Evolutionary conservation across 257 asterid genomes (phyloP), one percentile per base, ranked within the genome.

Genomic region (Solanum ossicruentum): DNA sequence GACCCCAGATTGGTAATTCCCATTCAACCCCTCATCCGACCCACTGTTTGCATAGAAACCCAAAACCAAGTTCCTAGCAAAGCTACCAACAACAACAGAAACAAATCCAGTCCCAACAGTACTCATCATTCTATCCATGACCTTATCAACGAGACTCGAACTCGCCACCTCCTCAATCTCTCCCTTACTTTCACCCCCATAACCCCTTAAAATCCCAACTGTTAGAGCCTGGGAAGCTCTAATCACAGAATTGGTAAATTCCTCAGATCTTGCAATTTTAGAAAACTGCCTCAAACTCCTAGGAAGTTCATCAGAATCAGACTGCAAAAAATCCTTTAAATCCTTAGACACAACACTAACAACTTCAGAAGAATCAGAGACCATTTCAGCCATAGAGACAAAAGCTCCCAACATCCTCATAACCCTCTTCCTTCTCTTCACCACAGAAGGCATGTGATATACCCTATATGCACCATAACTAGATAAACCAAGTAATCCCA

Each of bases 291-390:
- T 94, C 91, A 97, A 88, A 88, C 98, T 95, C 52, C 85, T 93
- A 1, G 99, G 99, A 15, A 97, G 92, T 86, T 97, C 97, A 86
- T 94, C 96, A 4, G 98, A 86, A 87, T 95, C 93, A 77, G 99
- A 91, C 86, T 86, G 87, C 45, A 97, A 84, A 87, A 97, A 97
- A 90, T 92, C 96, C 91, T 94, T 97, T 84, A 97, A 88, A 91
- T 97, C 99, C 91, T 89, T 92, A 3, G 98, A 91, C 72, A 97
- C 91, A 39, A 93, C 83, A 9, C 90, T 84, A 77, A 95, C 41
- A 1, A 96, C 90, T 85, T 94, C 97, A 6, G 99, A 92, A 0
- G 98, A 97, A 84, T 93, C 97, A 66, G 95, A 90, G 10, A 89
- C 92, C 92, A 92, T 85, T 72, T 97, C 98, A 84, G 96, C 95